Evolutionary conservation across 179 eudicot genomes (phyloP).

Genomic region (Corrigiola litoralis): DNA sequence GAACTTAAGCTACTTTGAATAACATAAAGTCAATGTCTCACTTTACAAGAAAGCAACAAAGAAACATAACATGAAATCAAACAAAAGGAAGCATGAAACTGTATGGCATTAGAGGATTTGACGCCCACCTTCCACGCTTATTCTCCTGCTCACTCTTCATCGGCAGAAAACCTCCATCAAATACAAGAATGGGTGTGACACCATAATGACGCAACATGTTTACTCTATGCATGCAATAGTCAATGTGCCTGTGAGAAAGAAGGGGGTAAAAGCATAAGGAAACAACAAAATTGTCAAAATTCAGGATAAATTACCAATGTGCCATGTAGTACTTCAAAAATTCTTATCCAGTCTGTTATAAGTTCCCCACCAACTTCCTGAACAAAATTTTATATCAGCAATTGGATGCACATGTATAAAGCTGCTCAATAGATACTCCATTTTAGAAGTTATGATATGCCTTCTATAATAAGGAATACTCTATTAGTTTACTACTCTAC

Average conservation of each 20-base stretch:
- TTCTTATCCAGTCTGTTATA: no score
- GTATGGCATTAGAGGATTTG: neutral
- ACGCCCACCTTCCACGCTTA: slow-evolving; percentile 75
- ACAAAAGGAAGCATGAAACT: neutral
- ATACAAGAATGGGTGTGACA: slow-evolving; percentile 79
- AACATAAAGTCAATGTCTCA: neutral
- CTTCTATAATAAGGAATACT: no score
- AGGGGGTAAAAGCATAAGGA: neutral
- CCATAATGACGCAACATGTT: slow-evolving; percentile 91
- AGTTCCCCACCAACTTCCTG: no score
- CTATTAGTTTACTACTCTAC: no score
- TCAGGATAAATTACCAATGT: no score
- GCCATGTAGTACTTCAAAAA: no score
- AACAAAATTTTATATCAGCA: neutral
- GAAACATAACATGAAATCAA: neutral
- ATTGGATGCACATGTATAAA: neutral
- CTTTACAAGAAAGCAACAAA: neutral
- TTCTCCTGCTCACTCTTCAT: slow-evolving; percentile 93
- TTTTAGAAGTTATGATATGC: no score
- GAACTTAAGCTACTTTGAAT: neutral
- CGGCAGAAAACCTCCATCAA: slow-evolving; percentile 90
- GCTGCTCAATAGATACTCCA: no score
- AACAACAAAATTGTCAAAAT: no score
- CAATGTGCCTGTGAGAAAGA: slow-evolving; percentile 59
- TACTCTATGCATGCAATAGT: slow-evolving; percentile 96